phyloP scores from a whole-genome alignment of 176 grass and related monocot genomes.

The Ampelocalamus luodianensis region DNA sequence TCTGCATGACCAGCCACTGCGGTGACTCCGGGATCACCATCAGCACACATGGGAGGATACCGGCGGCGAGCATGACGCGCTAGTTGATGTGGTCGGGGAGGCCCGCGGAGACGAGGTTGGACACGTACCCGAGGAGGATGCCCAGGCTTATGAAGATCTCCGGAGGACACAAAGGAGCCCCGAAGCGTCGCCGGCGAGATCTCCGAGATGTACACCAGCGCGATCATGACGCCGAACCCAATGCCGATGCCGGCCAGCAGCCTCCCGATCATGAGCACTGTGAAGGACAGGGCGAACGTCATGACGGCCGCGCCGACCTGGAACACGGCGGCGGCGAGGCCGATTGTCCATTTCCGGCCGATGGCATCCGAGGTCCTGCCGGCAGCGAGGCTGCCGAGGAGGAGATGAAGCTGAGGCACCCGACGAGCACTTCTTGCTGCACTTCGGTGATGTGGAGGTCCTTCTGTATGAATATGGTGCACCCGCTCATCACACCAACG shows the following conservation, averaged over 20 bases:
- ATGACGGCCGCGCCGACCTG: constrained; percentile 55
- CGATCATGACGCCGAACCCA: constrained; percentile 72
- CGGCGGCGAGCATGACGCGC: constrained; percentile 67
- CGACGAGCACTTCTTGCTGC: constrained; percentile 73
- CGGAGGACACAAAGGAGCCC: constrained; percentile 61
- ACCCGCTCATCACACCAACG: constrained; percentile 79
- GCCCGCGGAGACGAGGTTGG: constrained; percentile 60
- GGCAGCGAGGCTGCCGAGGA: too few species aligned
- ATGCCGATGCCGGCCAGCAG: constrained; percentile 78
- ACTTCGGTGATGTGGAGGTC: constrained; percentile 71
- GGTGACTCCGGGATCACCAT: constrained; percentile 45
- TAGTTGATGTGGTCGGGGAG: constrained; percentile 64
- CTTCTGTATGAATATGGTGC: constrained; percentile 79
- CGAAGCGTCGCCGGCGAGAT: constrained; percentile 64
- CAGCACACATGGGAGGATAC: constrained; percentile 68
- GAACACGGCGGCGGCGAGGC: constrained; percentile 63
- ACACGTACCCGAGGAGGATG: constrained; percentile 76
- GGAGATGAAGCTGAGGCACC: constrained; percentile 75
- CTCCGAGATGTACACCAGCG: constrained; percentile 76
- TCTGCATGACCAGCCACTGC: constrained; percentile 51
- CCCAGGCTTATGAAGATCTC: constrained; percentile 84
- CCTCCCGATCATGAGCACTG: constrained; percentile 58
- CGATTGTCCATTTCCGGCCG: constrained; percentile 76
- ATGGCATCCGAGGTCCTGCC: constrained; percentile 68
- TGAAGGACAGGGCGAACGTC: constrained; percentile 68